Base-by-base conservation (phyloP, 192 early-diverging fungal species). In the Gorgonomyces haynaldii region DNA sequence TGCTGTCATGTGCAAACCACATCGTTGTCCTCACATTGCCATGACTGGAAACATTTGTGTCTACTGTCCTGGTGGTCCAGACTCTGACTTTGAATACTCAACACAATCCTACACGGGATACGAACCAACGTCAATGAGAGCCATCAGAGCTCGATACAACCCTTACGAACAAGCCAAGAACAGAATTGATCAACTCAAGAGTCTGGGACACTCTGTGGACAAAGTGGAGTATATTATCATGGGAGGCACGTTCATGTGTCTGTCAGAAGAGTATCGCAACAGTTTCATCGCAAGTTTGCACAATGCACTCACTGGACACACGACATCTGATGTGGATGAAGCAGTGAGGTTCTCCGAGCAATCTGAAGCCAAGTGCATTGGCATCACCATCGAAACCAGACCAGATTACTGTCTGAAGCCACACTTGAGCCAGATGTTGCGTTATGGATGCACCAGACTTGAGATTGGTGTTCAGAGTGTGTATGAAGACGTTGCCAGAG, bases 71-170 rank as follows among this genome's bases (percentile, higher is more conserved):
- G 45, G 45, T 47, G 96, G 96, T 0, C 96, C 96, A 2, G 96
- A 98, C 59, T 95, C 91, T 4, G 96, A 98, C 61, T 98, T 98
- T 60, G 96, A 98, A 67, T 98, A 98, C 66, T 94, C 90, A 35
- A 98, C 96, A 37, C 96, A 98, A 63, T 97, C 93, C n/a, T 98
- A 98, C 51, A 98, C 96, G 19, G 96, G 96, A 24, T 98, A 97
- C 64, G 96, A 98, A 59, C 96, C 96, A 3, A 98, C 96, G 1
- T 85, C 81, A 43, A 98, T 98, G 96, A 82, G 96, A 26, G 96
- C 96, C 2, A 98, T 98, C 44, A 72, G 96, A 12, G 88, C 96
- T n/a, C 75, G 96, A 21, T 98, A 98, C 56, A 83, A 96, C 61
- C 96, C 96, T 4, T 90, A 81, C 46, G 96, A 98, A 60, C 96